Evolutionary conservation across 2,329 filamentous ascomycete genomes (phyloP), one percentile per base, ranked within the genome.

Genomic region (Thielaviopsis punctulata): DNA sequence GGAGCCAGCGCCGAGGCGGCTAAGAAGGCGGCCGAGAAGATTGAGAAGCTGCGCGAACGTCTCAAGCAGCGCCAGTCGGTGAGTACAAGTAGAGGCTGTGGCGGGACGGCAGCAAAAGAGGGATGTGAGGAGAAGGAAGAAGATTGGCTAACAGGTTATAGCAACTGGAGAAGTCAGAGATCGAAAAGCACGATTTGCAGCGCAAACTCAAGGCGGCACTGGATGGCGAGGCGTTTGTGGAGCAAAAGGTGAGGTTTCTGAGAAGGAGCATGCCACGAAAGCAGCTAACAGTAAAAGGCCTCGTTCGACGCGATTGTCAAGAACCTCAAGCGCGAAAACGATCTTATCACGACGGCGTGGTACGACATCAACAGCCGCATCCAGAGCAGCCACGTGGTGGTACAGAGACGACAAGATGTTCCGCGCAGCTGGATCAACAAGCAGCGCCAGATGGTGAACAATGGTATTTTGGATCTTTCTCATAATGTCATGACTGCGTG

Each of bases 351-450:
- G 23, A 84, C 80, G n/a, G 86, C 86, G 2, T 93, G 85, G 85
- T 89, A 89, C 67, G 85, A 90, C 64, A 75, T 92, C 60, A 80
- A 82, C 23, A 81, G 75, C 62, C 74, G 86, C 49, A 66, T 93
- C 59, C 86, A 92, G 67, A 88, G 84, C 68, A 90, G 89, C 63
- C 84, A 85, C 56, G 82, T 90, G 43, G 79, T 86, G 52, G 67
- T 93, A 56, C 83, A 88, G 62, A 72, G 86, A 58, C 75, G 84
- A 59, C 78, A 79, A 59, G 84, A 90, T 59, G 76, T 76, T 59
- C 83, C 85, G 13, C 82, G 79, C 66, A 89, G 84, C 66, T 93
- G 85, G 84, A 68, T 93, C 59, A 85, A 85, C 61, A 88, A 85
- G 70, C 86, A 92, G 72, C 76, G 86, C 62, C 77, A 80, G 62